Percentiles rank a stretch among this genome's conserved stretches.
Evolutionary conservation across 257 asterid genomes (phyloP).

Genomic region (Rauvolfia tetraphylla): DNA sequence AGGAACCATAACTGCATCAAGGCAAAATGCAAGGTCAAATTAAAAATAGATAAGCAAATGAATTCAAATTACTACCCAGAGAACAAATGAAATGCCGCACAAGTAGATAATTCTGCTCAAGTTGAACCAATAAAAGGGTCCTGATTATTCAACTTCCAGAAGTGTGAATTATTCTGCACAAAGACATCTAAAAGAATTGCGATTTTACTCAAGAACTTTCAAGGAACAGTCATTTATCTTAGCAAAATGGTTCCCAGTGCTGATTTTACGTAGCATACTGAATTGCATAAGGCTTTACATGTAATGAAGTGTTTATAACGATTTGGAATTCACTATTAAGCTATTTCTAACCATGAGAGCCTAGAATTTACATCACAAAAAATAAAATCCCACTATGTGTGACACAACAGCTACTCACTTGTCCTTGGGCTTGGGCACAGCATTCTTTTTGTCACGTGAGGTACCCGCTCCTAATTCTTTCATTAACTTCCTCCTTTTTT

Average conservation of each 20-base stretch:
- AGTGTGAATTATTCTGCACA: neutral
- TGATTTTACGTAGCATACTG: neutral
- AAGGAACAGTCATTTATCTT: neutral
- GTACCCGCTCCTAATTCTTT: slow-evolving; percentile 59
- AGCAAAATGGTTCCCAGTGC: neutral
- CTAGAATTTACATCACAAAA: neutral
- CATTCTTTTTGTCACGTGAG: slow-evolving; percentile 40
- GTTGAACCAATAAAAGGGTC: neutral
- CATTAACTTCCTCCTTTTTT: slow-evolving; percentile 57
- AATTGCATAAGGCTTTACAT: neutral
- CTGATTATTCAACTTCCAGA: neutral
- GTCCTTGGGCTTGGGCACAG: slow-evolving; percentile 44
- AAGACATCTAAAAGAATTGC: neutral
- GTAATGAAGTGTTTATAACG: neutral
- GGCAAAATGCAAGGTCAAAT: slow-evolving; percentile 2
- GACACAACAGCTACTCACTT: slow-evolving; percentile 47
- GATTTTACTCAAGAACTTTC: neutral
- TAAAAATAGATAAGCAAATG: neutral
- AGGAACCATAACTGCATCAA: slow-evolving; percentile 78
- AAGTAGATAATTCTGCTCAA: neutral
- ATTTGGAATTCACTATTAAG: neutral
- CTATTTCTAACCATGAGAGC: neutral
- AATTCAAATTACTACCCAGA: neutral
- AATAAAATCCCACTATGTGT: neutral
- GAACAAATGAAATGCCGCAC: no score